Base-by-base conservation (phyloP, 495 filamentous ascomycete species). In the Letharia columbiana region DNA sequence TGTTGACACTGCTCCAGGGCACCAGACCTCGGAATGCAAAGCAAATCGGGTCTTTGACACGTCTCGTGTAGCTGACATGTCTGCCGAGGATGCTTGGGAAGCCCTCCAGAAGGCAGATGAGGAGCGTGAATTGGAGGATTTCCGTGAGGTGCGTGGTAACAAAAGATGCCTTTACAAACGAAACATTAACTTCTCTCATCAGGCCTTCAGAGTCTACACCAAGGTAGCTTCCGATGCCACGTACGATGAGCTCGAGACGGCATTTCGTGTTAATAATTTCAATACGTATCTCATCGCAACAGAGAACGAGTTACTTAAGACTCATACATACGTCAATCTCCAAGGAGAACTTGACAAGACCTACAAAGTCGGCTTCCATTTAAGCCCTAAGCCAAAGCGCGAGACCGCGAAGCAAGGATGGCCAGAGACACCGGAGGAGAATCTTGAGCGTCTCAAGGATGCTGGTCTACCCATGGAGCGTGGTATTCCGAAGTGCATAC, bases 331-430 rank as follows among this genome's bases (percentile, higher is more conserved):
- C 66, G 90, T 97, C 76, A 86, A 94, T 67, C 81, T 96, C 12
- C 88, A 96, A 68, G 94, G 94, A 31, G 87, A 91, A 64, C 73
- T 87, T 3, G 83, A 89, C 71, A 85, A 87, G 72, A 88, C 88
- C 70, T 96, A 89, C 71, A 79, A 83, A 17, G 85, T 96, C 66
- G 83, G 83, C 0, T 90, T 89, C 70, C 87, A 84, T 67, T 87
- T 84, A 71, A 80, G 77, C 47, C 70, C 77, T 31, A 88, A 88
- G 69, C 84, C 91, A 0, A 79, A 79, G 35, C 89, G 92, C 41
- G 81, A 81, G 3, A 84, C 81, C 61, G 74, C 82, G 13, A 74
- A 77, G n/a, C 78, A 83, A 17, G 74, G 78, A 31, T 96, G 89
- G 88, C 92, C 91, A 12, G 69, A 73, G 13, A 73, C 78, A 23